Conservation (phyloP, 192 early-diverging fungal genomes). For the Coemansia sp. region DNA sequence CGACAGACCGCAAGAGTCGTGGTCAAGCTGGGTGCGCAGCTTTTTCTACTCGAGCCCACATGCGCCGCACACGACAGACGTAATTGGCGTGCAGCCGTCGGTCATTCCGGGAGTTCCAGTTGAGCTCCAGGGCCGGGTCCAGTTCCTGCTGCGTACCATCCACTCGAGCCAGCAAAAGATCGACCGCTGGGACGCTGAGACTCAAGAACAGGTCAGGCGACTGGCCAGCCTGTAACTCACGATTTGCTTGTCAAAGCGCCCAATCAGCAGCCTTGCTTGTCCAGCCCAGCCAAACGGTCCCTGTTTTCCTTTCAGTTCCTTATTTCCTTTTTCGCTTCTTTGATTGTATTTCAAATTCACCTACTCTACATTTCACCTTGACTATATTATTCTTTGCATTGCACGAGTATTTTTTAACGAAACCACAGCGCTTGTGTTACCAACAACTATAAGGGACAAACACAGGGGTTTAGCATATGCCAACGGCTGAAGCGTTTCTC, state of each 20-base stretch:
- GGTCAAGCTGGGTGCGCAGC: constrained; percentile 57
- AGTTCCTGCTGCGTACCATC: constrained; percentile 60
- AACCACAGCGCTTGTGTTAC: background rate
- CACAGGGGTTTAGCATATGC: constrained; percentile 15
- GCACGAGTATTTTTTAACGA: background rate
- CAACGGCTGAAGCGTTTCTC: constrained; percentile 49
- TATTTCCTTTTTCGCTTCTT: background rate
- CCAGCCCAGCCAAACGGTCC: background rate
- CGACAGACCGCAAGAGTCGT: constrained; percentile 16
- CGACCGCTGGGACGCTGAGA: constrained; percentile 56
- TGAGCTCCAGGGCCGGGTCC: constrained; percentile 60
- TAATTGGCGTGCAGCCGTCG: constrained; percentile 6
- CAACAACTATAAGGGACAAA: no score
- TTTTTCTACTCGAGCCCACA: constrained; percentile 17
- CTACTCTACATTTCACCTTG: background rate
- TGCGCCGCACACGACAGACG: background rate
- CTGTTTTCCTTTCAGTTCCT: background rate
- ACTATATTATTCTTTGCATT: constrained; percentile 1
- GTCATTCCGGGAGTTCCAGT: constrained; percentile 55
- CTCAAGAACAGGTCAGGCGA: constrained; percentile 10
- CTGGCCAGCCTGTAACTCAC: constrained; percentile 15
- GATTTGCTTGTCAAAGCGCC: background rate
- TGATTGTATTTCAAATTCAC: background rate
- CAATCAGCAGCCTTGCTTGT: background rate
- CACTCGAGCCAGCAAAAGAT: constrained; percentile 59